Percentiles rank a stretch among this genome's conserved stretches.
Conservation (phyloP, 1,284 basidiomycete genomes). For the Cryptococcus amylolentus region DNA sequence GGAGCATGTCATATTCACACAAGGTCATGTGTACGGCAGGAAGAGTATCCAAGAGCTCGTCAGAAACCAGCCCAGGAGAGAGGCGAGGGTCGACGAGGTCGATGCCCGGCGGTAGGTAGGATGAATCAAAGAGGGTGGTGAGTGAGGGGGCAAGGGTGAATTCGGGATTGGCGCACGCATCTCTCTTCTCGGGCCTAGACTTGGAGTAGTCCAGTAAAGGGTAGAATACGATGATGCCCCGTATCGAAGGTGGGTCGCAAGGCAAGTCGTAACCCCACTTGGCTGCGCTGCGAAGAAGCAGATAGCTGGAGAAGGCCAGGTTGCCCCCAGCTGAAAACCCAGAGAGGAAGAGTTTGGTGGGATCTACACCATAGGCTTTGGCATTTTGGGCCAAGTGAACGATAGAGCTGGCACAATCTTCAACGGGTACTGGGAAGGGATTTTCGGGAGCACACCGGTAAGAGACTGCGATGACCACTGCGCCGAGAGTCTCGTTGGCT, state of each 20-base stretch:
- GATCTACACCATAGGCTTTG: slow-evolving; percentile 18
- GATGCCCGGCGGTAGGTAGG: slow-evolving; percentile 23
- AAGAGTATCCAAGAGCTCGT: slow-evolving; percentile 17
- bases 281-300: slow-evolving; percentile 4
- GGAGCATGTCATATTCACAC: slow-evolving; percentile 31
- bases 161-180: slow-evolving; percentile 10
- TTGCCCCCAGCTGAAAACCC: slow-evolving; percentile 35
- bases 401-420: slow-evolving; percentile 48
- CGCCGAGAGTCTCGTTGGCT: slow-evolving; percentile 14
- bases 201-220: slow-evolving; percentile 28
- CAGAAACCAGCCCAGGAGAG: slow-evolving; percentile 21
- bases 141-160: slow-evolving; percentile 20
- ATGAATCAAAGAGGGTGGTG: slow-evolving; percentile 29
- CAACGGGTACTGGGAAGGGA: slow-evolving; percentile 48
- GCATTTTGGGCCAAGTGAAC: slow-evolving; percentile 16
- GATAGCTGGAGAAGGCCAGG: slow-evolving; percentile 20
- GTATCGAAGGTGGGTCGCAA: slow-evolving; percentile 6
- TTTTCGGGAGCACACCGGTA: slow-evolving; percentile 51
- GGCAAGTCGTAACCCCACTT: slow-evolving; percentile 10
- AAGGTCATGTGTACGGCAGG: slow-evolving; percentile 22
- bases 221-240: slow-evolving; percentile 27
- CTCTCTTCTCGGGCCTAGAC: slow-evolving; percentile 19
- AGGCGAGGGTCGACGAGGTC: slow-evolving; percentile 19
- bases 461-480: slow-evolving; percentile 40
- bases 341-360: slow-evolving; percentile 15